Evolutionary conservation across 1,139 yeast genomes (phyloP).

Genomic region (Geotrichum fermentans): DNA sequence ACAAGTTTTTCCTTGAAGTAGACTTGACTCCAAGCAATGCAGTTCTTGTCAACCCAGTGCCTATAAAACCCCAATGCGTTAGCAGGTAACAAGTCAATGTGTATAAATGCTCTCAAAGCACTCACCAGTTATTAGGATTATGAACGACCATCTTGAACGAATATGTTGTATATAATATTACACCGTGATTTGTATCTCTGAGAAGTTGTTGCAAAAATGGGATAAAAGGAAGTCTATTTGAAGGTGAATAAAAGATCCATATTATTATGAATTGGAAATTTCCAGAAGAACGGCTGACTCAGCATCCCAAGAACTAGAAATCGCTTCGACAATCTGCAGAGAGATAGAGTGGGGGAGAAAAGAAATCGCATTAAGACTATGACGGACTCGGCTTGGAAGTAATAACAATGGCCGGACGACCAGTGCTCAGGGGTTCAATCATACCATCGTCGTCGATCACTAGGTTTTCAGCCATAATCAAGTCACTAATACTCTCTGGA

Average conservation of each 20-base stretch:
- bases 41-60: slow-evolving; percentile 99
- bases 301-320: not conserved
- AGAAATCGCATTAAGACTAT: not conserved
- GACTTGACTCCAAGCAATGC: slow-evolving; percentile 80
- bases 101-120: not conserved
- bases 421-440: too few relatives aligned
- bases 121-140: slow-evolving; percentile 63
- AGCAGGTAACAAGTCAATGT: not conserved
- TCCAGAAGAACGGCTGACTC: slow-evolving; percentile 7
- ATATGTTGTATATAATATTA: too few relatives aligned
- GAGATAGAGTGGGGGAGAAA: too few relatives aligned
- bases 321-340: too few relatives aligned
- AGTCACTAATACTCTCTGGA: not conserved
- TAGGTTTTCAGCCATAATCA: not conserved
- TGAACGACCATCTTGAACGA: slow-evolving; percentile 65
- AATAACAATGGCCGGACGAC: too few relatives aligned
- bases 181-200: too few relatives aligned
- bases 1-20: slow-evolving; percentile 62
- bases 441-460: not conserved
- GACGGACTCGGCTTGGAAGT: too few relatives aligned
- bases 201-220: not conserved
- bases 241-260: not conserved
- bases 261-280: not conserved
- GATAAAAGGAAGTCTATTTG: not conserved
- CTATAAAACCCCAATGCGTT: slow-evolving; percentile 21